Conservation (phyloP, 495 filamentous ascomycete species). For the Mycothermus thermophilus region DNA sequence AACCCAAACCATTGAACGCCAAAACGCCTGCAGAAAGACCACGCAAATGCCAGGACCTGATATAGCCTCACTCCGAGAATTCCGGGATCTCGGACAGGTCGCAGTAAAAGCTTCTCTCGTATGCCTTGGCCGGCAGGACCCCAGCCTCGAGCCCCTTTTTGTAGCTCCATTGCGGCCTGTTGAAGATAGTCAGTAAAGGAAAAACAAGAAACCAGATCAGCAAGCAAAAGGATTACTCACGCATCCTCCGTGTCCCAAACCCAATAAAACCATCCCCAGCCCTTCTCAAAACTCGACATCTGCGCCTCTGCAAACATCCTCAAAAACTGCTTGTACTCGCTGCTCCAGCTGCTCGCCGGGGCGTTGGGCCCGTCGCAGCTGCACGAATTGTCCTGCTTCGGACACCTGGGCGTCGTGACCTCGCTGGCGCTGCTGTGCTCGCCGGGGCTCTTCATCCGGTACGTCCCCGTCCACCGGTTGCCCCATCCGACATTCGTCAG, state of each 20-base stretch:
- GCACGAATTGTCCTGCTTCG: conserved; percentile 48
- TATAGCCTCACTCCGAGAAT: conserved; percentile 49
- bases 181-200: conserved; percentile 4
- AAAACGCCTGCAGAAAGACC: conserved; percentile 5
- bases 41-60: no score
- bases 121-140: conserved; percentile 69
- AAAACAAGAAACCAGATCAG: not conserved
- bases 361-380: conserved; percentile 66
- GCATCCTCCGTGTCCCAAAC: conserved; percentile 45
- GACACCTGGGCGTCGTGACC: conserved; percentile 54
- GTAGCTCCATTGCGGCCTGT: conserved; percentile 85
- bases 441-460: conserved; percentile 38
- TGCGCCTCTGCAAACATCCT: conserved; percentile 87
- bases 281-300: conserved; percentile 80
- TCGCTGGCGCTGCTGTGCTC: conserved; percentile 39
- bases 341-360: conserved; percentile 49
- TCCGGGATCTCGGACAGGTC: conserved; percentile 47
- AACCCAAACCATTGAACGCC: no score
- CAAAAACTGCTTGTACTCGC: conserved; percentile 72
- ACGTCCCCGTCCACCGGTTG: conserved; percentile 80
- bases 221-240: conserved; percentile 11
- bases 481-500: conserved; percentile 85
- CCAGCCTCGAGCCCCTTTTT: conserved; percentile 71
- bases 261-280: conserved; percentile 99
- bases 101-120: conserved; percentile 64